Conservation (phyloP, 805 yeast species). For the Saccharomycopsis selenospora region DNA sequence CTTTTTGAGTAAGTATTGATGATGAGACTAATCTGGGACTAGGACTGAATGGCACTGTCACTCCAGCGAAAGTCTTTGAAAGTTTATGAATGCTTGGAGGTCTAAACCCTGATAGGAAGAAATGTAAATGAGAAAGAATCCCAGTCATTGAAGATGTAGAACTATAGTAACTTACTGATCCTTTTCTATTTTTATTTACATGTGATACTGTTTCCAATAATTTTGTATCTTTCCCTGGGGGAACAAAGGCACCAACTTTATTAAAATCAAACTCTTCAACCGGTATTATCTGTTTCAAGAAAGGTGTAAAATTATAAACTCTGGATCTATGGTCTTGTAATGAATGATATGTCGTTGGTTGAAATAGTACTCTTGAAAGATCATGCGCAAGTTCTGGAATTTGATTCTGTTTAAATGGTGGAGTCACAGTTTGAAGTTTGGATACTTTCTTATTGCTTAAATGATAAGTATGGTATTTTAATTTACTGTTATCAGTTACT, state of each 20-base stretch:
- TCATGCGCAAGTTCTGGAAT: slow-evolving; percentile 55
- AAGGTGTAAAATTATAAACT: slow-evolving; percentile 60
- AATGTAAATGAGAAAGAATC: slow-evolving; percentile 66
- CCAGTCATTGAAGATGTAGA: slow-evolving; percentile 89
- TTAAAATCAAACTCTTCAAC: slow-evolving; percentile 61
- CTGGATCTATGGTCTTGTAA: slow-evolving; percentile 72
- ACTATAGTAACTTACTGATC: slow-evolving; percentile 50
- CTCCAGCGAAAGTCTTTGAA: slow-evolving; percentile 38
- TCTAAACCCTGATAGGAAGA: slow-evolving; percentile 54
- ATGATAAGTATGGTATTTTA: no score
- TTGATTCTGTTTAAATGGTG: slow-evolving; percentile 6
- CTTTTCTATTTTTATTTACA: slow-evolving; percentile 20
- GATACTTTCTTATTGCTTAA: no score
- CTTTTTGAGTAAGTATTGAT: slow-evolving; percentile 47
- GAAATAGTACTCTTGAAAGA: slow-evolving; percentile 64
- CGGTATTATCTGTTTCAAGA: slow-evolving; percentile 50
- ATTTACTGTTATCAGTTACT: no score
- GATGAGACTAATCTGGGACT: slow-evolving; percentile 48
- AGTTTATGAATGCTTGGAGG: slow-evolving; percentile 41
- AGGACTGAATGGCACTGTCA: slow-evolving; percentile 32
- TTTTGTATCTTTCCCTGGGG: slow-evolving; percentile 57
- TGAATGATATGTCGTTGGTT: slow-evolving; percentile 69
- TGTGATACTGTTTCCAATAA: slow-evolving; percentile 43
- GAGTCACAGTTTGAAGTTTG: neutral
- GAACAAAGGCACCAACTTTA: slow-evolving; percentile 47